These are phyloP conservation scores for Mycocentrospora acerina DNA, from an alignment of 2,329 filamentous ascomycete species.

Conservation along the genomic window DNA sequence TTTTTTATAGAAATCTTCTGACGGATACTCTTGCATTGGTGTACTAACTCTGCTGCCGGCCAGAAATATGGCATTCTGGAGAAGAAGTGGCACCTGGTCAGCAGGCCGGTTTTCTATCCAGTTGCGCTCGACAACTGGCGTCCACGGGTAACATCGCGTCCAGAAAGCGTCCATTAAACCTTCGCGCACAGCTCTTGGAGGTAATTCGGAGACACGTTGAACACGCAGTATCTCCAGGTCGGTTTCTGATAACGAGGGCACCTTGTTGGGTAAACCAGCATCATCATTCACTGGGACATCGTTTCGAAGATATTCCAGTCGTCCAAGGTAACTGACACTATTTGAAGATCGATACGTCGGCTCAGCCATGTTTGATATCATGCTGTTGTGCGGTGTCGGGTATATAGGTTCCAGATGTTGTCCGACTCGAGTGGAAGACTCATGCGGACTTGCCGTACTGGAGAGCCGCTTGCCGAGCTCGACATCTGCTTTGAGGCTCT, in stretches of 20 bases:
- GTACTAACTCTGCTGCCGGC: slow-evolving; percentile 47
- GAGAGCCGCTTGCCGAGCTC: slow-evolving; percentile 24
- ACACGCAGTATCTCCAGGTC: slow-evolving; percentile 33
- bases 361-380: slow-evolving; percentile 15
- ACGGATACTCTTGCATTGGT: slow-evolving; percentile 32
- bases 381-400: slow-evolving; percentile 18
- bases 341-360: slow-evolving; percentile 17
- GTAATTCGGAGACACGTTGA: slow-evolving; percentile 32
- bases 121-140: slow-evolving; percentile 44
- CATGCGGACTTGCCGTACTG: slow-evolving; percentile 20
- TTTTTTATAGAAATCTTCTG: slow-evolving; percentile 38
- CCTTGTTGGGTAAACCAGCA: slow-evolving; percentile 28
- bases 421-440: slow-evolving; percentile 21
- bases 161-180: slow-evolving; percentile 45
- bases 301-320: slow-evolving; percentile 35
- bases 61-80: slow-evolving; percentile 44
- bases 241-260: slow-evolving; percentile 28
- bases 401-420: slow-evolving; percentile 15
- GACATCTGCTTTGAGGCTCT: slow-evolving; percentile 19
- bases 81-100: slow-evolving; percentile 28
- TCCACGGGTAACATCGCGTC: slow-evolving; percentile 46
- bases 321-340: slow-evolving; percentile 35
- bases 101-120: slow-evolving; percentile 41
- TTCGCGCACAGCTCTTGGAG: slow-evolving; percentile 35
- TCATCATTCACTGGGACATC: slow-evolving; percentile 39